These are phyloP conservation scores for Heliamphora pulchella DNA, from an alignment of 179 eudicot genomes.

Conservation along the genomic window DNA sequence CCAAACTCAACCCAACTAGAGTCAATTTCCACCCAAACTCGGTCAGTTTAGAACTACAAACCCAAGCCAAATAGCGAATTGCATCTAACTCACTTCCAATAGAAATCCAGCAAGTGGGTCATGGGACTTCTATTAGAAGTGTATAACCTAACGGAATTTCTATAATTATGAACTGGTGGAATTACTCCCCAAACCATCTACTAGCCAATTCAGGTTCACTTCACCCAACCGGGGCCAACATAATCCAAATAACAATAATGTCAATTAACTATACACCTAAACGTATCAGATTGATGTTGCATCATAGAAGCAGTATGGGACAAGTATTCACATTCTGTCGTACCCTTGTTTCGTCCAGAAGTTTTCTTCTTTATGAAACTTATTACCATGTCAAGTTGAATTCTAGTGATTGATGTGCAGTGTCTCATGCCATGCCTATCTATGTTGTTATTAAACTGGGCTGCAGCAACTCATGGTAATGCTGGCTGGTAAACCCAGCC, in stretches of 20 bases:
- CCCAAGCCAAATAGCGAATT: background rate
- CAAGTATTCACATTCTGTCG: too few relatives aligned
- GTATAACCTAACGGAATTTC: background rate
- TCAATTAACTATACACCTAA: background rate
- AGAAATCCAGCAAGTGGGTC: background rate
- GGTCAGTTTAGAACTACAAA: background rate
- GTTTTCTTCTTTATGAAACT: too few relatives aligned
- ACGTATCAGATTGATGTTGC: background rate
- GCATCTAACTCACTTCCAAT: background rate
- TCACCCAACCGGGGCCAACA: background rate
- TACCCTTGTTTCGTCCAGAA: too few relatives aligned
- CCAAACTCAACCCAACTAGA: slow-evolving; percentile 2
- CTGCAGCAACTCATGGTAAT: background rate
- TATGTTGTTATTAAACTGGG: background rate
- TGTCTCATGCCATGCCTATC: too few relatives aligned
- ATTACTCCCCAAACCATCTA: background rate
- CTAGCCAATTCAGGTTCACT: background rate
- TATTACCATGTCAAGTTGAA: too few relatives aligned
- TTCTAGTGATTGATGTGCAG: too few relatives aligned
- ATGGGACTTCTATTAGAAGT: background rate
- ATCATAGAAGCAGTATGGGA: background rate
- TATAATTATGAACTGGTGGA: background rate
- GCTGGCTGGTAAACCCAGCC: background rate
- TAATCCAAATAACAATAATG: background rate
- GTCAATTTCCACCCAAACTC: background rate